Base-by-base conservation (phyloP, 1,139 yeast species). In the Scheffersomyces cryptocercus region DNA sequence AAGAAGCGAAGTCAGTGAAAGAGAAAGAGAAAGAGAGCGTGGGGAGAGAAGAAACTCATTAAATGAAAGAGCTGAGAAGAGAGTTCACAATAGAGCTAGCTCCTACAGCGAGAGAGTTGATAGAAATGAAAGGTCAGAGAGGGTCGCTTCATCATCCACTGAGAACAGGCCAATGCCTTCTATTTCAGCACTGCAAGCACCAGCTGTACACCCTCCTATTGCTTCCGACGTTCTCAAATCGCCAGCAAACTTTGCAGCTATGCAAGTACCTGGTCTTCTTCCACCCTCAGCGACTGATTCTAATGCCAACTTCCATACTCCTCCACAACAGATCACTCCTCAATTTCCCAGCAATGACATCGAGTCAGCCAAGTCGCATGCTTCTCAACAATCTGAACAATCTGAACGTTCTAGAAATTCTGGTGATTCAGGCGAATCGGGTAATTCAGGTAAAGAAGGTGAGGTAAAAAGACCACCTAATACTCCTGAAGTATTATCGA, bases 401-500 rank as follows among this genome's bases (percentile, higher is more conserved):
- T 20, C 26, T 6, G 26, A 20, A 20, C 26, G 26, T 6, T 20
- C 26, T 20, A 20, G 26, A 20, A 5, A 7, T 20, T 20, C 26
- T 2, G 26, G 26, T 20, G 26, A 20, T 8, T 20, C 26, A 6
- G 26, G 26, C 7, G 26, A 20, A 20, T 20, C 26, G 8, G 26
- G 26, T 20, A 20, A 7, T 5, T 6, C 5, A 20, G 26, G 26
- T 20, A 6, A 20, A 20, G 26, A 20, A 20, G 26, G 26, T 20
- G 26, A 20, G 36, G 14, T 37, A 37, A 36, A n/a, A 37, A 29
- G 20, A 15, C 35, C 39, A 3, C 59, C 62, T 2, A 38, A 43
- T 5, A 58, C 64, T n/a, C 62, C 63, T 1, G 58, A 31, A 5
- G 20, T 31, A 11, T 31, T 51, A 15, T 29, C 29, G 12, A 35